Evolutionary conservation across 768 basidiomycete genomes (phyloP), one percentile per base, ranked within the genome.

Genomic region (Crassisporium funariophilum): DNA sequence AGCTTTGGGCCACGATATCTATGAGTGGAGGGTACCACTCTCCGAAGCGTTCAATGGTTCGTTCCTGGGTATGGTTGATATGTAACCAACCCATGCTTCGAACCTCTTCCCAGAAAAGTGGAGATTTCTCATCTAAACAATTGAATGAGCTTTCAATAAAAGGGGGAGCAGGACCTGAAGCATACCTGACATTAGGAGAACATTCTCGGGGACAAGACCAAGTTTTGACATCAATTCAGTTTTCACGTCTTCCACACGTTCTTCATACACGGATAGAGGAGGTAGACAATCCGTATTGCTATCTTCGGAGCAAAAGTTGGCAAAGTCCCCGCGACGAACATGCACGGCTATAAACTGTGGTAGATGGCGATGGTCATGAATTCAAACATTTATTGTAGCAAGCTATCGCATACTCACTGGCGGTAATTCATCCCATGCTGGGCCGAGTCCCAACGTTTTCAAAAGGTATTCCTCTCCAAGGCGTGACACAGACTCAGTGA

Each of bases 1-100:
- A 65, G n/a, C 78, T 79, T 50, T 84, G 81, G 23, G 77, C 68
- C 5, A 76, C 76, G 8, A 78, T 72, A 53, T 84, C 81, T 15
- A 85, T 60, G 21, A 84, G 55, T 5, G 76, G 61, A 5, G 71
- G 68, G 56, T 79, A 76, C 73, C 76, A 77, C 54, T 67, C 67
- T 11, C 73, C 74, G 44, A 67, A 59, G 15, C 35, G 57, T 47
- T 71, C 64, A 8, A 54, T 53, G 7, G 74, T 77, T 6, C 38
- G 41, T 44, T 66, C 64, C 34, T 52, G 55, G 8, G 59, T 57
- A 50, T 74, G 75, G 50, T 76, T 68, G 25, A 73, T 61, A 40
- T 66, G 63, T 21, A 55, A 64, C 75, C 75, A 79, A 4, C 76
- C 75, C 27, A 66, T 56, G 1, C 47, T 57, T 9, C 44, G 54